Evolutionary conservation across 768 basidiomycete genomes (phyloP), one percentile per base, ranked within the genome.

Genomic region (Phaeotremella skinneri): DNA sequence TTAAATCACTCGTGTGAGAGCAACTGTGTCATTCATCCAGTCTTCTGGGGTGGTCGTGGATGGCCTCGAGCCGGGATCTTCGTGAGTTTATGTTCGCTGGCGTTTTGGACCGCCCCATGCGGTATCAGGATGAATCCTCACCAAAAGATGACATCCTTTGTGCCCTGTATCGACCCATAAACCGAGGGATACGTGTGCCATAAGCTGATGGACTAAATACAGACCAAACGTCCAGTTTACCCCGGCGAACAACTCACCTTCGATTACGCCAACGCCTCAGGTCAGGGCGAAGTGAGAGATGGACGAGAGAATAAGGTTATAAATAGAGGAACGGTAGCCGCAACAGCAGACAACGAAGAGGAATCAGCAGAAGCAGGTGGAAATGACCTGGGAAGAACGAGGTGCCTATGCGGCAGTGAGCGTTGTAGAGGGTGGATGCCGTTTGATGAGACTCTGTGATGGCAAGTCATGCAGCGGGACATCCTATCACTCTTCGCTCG

Each of bases 1-100:
- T 39, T 77, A 52, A 77, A 78, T 56, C 76, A 78, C 52, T 74
- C 74, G 4, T 78, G 77, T 57, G 68, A 73, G 1, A 67, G 75
- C 17, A 76, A 74, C 51, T 76, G 73, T 53, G 60, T 76, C 6
- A 62, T 77, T 11, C 63, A 70, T 23, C 55, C 70, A 6, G 73
- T 77, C 2, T 51, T 66, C 25, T 76, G 73, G 71, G 75, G 74
- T 17, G 64, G 21, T 20, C 26, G 62, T 21, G 43, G 58, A 7
- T 63, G 62, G 61, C 73, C 75, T 16, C 41, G 75, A 50, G 70
- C 73, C 0, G 77, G 72, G 3, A 71, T 77, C n/a, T 78, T 72
- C 52, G 77, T 77, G 58, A 51, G 75, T 63, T 31, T 26, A n/a
- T 41, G 20, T 23, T 11, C 30, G 6, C 5, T 32, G 9, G 26